These are phyloP conservation scores for Cryptococcus jaspeensis DNA, from an alignment of 1,284 basidiomycete species.

Conservation along the genomic window DNA sequence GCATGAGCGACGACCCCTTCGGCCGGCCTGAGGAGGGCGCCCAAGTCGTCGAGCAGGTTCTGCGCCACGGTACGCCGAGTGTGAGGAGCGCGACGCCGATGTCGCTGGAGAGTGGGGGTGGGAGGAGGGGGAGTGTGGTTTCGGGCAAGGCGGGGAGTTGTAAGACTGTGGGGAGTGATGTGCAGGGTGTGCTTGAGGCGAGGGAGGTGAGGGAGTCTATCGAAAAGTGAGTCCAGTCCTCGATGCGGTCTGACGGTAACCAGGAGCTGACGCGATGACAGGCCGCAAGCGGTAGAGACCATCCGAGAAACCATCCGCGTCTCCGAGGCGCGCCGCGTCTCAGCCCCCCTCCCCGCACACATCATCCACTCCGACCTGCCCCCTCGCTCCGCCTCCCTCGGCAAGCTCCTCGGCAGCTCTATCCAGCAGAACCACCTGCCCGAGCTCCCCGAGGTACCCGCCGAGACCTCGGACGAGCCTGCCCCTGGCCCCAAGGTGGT, in stretches of 20 bases:
- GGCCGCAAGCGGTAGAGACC: neutral
- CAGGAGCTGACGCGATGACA: neutral
- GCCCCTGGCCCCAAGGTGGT: neutral
- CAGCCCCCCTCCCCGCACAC: constrained; percentile 1
- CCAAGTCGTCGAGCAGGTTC: constrained; percentile 26
- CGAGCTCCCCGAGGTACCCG: constrained; percentile 4
- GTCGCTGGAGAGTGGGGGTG: too few species aligned
- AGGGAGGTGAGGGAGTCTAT: neutral
- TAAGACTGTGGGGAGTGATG: constrained; percentile 22
- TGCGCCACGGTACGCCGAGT: constrained; percentile 14
- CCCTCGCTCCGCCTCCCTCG: constrained; percentile 21
- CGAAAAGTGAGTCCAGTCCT: neutral
- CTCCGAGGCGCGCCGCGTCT: constrained; percentile 2
- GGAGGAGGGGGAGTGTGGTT: constrained; percentile 16
- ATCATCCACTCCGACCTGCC: constrained; percentile 10
- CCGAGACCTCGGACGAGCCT: constrained; percentile 3
- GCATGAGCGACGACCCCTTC: constrained; percentile 45
- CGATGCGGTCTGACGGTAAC: neutral
- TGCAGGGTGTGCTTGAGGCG: neutral
- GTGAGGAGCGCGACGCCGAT: constrained; percentile 17
- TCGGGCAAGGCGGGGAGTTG: constrained; percentile 31
- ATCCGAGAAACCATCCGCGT: neutral
- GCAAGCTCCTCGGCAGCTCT: constrained; percentile 9
- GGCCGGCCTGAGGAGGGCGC: constrained; percentile 24
- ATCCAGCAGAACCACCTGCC: neutral